A percentile compares a stretch with the other conserved stretches of the same genome.
Evolutionary conservation across 306 rosid genomes (phyloP).

Genomic region (Cercis canadensis): DNA sequence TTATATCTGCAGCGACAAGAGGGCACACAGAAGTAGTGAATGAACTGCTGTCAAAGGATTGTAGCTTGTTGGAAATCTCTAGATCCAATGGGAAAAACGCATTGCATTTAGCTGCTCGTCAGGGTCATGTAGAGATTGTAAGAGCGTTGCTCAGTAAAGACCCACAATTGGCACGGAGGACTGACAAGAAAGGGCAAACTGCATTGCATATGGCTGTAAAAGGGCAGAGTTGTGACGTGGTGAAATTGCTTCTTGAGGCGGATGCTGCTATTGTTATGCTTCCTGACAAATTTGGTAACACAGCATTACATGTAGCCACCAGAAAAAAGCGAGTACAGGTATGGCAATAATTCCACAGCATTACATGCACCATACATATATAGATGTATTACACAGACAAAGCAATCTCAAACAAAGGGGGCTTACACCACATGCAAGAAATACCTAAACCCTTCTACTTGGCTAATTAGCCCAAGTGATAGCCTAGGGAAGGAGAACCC

Average conservation of each 20-base stretch:
- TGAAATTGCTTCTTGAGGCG: conserved; percentile 87
- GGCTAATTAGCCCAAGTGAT: conserved; percentile 7
- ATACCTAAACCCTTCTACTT: no score
- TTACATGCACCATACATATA: conserved; percentile 2
- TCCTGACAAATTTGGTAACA: conserved; percentile 95
- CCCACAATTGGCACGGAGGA: conserved; percentile 91
- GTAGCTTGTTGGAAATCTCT: conserved; percentile 75
- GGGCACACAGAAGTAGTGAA: conserved; percentile 85
- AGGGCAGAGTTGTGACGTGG: conserved; percentile 92
- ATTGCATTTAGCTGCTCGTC: conserved; percentile 94
- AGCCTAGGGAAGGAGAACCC: background rate
- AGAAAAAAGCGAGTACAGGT: conserved; percentile 98
- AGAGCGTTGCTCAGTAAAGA: conserved; percentile 74
- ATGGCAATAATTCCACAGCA: conserved; percentile 30
- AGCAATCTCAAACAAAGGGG: conserved; percentile 6
- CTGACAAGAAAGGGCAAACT: conserved; percentile 98
- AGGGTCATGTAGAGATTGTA: conserved; percentile 86
- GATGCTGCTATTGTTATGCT: conserved; percentile 99
- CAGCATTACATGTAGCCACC: conserved; percentile 92
- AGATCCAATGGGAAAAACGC: conserved; percentile 90
- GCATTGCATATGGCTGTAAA: conserved; percentile 99
- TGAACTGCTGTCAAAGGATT: conserved; percentile 81
- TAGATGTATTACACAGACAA: conserved; percentile 15
- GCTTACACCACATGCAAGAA: background rate
- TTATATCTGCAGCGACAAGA: conserved; percentile 86